phyloP scores from a whole-genome alignment of 83 land plant species.

The Picea abies region DNA sequence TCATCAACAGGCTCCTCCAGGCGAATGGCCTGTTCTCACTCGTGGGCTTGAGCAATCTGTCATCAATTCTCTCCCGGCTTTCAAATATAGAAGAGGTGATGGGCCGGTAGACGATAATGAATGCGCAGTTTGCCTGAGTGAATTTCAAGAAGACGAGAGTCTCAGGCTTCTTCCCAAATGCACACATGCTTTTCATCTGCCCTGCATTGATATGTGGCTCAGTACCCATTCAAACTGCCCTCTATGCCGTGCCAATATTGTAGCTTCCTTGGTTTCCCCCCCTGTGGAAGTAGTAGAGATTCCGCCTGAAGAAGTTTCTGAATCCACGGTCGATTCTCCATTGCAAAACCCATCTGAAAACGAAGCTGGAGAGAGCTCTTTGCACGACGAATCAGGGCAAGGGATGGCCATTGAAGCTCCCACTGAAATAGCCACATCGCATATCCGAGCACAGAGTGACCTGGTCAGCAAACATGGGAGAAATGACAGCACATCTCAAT shows the following conservation, averaged over 20 bases:
- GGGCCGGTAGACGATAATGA: slow-evolving; percentile 38
- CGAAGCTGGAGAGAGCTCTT: slow-evolving; percentile 9
- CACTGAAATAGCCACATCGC: neutral
- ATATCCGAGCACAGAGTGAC: slow-evolving; percentile 13
- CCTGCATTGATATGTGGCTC: slow-evolving; percentile 78
- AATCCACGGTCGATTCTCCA: neutral
- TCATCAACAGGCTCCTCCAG: slow-evolving; percentile 1
- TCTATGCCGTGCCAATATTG: slow-evolving; percentile 53
- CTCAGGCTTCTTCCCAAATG: slow-evolving; percentile 70
- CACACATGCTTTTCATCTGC: slow-evolving; percentile 72
- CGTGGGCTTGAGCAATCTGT: neutral
- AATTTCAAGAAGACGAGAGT: slow-evolving; percentile 53
- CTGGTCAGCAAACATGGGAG: slow-evolving; percentile 3
- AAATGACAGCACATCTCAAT: slow-evolving; percentile 9
- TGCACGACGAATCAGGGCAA: neutral
- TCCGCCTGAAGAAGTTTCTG: slow-evolving; percentile 8
- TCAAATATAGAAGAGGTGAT: slow-evolving; percentile 20
- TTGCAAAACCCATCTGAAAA: slow-evolving; percentile 1
- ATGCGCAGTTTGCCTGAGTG: slow-evolving; percentile 60
- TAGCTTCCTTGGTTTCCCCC: neutral
- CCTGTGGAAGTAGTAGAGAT: no score
- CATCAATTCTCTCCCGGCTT: slow-evolving; percentile 16
- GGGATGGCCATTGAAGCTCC: slow-evolving; percentile 7
- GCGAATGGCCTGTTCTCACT: slow-evolving; percentile 21
- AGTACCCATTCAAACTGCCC: slow-evolving; percentile 72